A percentile compares a stretch with the other conserved stretches of the same genome.
These are phyloP conservation scores for Pleurozium schreberi DNA, from an alignment of 225 moss, liverwort and hornwort species.

Conservation along the genomic window DNA sequence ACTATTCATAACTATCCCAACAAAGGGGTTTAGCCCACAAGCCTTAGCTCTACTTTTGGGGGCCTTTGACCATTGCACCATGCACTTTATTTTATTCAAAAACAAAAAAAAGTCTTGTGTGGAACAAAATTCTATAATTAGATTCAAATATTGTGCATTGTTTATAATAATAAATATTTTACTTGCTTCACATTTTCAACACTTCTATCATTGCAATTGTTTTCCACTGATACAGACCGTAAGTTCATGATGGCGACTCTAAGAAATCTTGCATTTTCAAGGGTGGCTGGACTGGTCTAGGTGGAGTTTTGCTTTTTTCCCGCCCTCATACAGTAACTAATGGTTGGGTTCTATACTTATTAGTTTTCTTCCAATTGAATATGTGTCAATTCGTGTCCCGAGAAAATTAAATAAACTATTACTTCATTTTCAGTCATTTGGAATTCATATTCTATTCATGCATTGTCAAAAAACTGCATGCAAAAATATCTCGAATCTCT, in stretches of 20 bases:
- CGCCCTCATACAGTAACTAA: no score
- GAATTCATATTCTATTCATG: background rate
- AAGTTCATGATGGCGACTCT: background rate
- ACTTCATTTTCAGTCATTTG: background rate
- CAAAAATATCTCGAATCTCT: background rate
- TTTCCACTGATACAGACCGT: accelerated
- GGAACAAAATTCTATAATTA: background rate
- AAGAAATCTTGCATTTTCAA: no score
- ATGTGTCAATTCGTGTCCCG: background rate
- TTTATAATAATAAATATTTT: background rate
- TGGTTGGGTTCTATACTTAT: background rate
- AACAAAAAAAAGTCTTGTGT: background rate
- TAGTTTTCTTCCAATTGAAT: background rate
- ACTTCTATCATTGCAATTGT: background rate
- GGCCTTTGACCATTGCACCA: background rate
- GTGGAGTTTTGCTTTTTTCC: background rate
- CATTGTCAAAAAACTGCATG: background rate
- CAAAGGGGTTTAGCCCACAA: no score
- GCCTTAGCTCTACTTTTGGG: no score
- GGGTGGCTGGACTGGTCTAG: background rate
- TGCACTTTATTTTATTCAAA: background rate
- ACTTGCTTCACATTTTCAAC: background rate
- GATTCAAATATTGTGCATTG: background rate
- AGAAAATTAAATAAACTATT: no score
- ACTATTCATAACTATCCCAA: background rate